Base-by-base conservation (phyloP, 345 rosid species). In the Sonneratia caseolaris region DNA sequence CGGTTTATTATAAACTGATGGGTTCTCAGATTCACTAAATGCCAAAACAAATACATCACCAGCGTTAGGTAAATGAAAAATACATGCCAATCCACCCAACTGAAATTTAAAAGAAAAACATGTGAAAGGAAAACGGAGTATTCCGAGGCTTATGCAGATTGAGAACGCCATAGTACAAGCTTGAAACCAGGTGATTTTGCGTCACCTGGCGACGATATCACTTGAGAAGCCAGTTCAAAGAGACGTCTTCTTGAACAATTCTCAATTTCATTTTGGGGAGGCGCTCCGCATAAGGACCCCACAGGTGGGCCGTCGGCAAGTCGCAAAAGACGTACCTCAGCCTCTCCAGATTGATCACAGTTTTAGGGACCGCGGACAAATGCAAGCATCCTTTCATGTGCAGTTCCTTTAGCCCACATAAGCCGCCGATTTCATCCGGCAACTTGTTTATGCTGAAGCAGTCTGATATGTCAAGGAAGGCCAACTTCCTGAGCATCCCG, bases 321-420 rank as follows among this genome's bases (percentile, higher is more conserved):
- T 92, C 89, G 22, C 96, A 85, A 3, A 75, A 73, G 32, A 91
- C 87, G 19, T 71, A 48, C 73, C 69, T 57, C 66, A 88, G 51
- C 37, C 76, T 19, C 73, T 72, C 64, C 4, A 88, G 88, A 0
- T 82, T 71, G 47, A 3, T 61, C 32, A 86, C 55, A 21, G 87
- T 81, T 45, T 19, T 11, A 1, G 92, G 96, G 47, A 84, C 36
- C 22, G 76, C 73, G 7, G 81, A 64, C 19, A 68, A 79, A 16
- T 2, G 4, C 6, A 69, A 66, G 78, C 91, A 87, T 37, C 84
- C 87, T 43, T 49, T 83, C 91, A 90, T 85, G 65, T 73, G 69
- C 1, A 89, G 77, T 75, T 73, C 84, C 53, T 69, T 71, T 53
- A 90, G 74, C 15, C 64, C 81, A 48, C 61, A 38, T 74, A 92